Percentiles rank a stretch among this genome's conserved stretches.
phyloP scores from a whole-genome alignment of 2,329 filamentous ascomycete genomes.

The Penicillium sclerotiorum region DNA sequence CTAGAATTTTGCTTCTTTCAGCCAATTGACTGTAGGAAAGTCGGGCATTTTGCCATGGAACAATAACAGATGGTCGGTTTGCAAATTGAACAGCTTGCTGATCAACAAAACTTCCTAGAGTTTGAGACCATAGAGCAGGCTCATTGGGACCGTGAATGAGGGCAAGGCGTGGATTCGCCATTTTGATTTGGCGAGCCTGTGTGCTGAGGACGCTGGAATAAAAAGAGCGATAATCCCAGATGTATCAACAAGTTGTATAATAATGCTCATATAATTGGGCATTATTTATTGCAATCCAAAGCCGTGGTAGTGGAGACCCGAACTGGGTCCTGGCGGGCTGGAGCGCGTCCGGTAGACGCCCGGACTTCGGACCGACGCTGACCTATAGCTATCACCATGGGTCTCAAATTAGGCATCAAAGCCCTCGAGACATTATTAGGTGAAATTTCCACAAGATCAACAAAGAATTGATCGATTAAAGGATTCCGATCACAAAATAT shows the following conservation, averaged over 20 bases:
- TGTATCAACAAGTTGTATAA: too few species aligned
- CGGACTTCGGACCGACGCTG: slow-evolving; percentile 20
- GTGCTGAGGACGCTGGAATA: background rate
- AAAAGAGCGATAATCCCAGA: background rate
- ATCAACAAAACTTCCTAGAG: slow-evolving; percentile 23
- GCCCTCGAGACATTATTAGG: too few species aligned
- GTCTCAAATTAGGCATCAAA: too few species aligned
- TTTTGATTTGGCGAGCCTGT: background rate
- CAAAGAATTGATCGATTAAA: background rate
- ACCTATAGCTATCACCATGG: too few species aligned
- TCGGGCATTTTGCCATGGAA: slow-evolving; percentile 25
- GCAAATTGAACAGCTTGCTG: slow-evolving; percentile 19
- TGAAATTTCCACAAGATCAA: background rate
- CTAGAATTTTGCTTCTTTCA: slow-evolving; percentile 29
- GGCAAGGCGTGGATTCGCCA: slow-evolving; percentile 11
- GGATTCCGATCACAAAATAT: too few species aligned
- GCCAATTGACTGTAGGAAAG: slow-evolving; percentile 25
- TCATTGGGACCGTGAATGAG: slow-evolving; percentile 23
- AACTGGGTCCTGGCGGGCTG: too few species aligned
- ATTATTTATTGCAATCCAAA: too few species aligned
- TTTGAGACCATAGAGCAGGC: slow-evolving; percentile 23
- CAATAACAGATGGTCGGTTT: slow-evolving; percentile 12
- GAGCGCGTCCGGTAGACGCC: slow-evolving; percentile 1
- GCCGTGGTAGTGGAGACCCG: too few species aligned
- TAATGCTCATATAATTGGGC: too few species aligned